These are phyloP conservation scores for Suillus bovinus DNA, from an alignment of 768 basidiomycete genomes.

Conservation along the genomic window DNA sequence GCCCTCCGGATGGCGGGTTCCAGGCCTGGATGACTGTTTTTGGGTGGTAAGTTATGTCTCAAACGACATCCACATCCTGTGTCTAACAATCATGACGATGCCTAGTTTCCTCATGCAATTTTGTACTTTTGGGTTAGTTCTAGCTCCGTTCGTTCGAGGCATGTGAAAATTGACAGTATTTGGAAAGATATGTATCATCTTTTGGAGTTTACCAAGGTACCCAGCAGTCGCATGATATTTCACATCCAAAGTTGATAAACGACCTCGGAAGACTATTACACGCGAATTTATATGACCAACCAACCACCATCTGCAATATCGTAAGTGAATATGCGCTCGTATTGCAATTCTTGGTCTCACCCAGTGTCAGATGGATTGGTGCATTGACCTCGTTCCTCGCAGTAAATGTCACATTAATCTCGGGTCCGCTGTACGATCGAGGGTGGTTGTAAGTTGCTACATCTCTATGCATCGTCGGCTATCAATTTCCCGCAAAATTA, in stretches of 20 bases:
- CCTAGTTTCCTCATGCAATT: constrained; percentile 28
- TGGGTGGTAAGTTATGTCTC: constrained; percentile 9
- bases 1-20: constrained; percentile 12
- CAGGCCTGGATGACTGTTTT: constrained; percentile 15
- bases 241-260: not conserved
- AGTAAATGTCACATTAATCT: constrained; percentile 37
- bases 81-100: not conserved
- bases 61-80: not conserved
- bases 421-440: constrained; percentile 44
- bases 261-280: constrained; percentile 34
- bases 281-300: constrained; percentile 27
- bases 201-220: constrained; percentile 37
- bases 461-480: not conserved
- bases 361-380: constrained; percentile 35
- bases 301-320: constrained; percentile 29
- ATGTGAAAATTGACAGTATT: too few relatives aligned
- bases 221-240: not conserved
- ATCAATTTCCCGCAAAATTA: not conserved
- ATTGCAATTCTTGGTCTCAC: constrained; percentile 33
- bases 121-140: constrained; percentile 26
- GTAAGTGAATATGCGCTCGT: constrained; percentile 15
- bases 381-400: constrained; percentile 42
- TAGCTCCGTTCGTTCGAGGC: not conserved
- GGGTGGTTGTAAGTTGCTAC: constrained; percentile 41
- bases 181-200: constrained; percentile 22